Evolutionary conservation across 768 basidiomycete genomes (phyloP), one percentile per base, ranked within the genome.

Genomic region (Mycena rebaudengoi): DNA sequence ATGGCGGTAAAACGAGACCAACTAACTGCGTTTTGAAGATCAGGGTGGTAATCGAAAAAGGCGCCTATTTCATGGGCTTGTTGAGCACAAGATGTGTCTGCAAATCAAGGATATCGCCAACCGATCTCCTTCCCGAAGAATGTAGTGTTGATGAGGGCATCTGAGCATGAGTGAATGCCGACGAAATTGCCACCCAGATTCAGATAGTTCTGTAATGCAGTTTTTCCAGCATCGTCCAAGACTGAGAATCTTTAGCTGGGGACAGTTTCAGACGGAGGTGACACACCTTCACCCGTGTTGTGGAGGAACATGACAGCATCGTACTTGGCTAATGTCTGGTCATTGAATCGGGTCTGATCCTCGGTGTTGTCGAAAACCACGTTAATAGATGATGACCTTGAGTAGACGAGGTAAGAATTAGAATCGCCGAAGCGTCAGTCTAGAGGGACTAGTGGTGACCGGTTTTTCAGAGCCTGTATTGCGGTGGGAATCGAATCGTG

Each of bases 401-500:
- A n/a, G n/a, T n/a, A n/a, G n/a, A n/a, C n/a, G n/a, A n/a, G n/a
- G n/a, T n/a, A n/a, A n/a, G n/a, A n/a, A n/a, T n/a, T n/a, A n/a
- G n/a, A n/a, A n/a, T n/a, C n/a, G n/a, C n/a, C n/a, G n/a, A n/a
- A n/a, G n/a, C n/a, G n/a, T n/a, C n/a, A n/a, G n/a, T n/a, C n/a
- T n/a, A n/a, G n/a, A n/a, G n/a, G n/a, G n/a, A n/a, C n/a, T n/a
- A n/a, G n/a, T n/a, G n/a, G n/a, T n/a, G n/a, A n/a, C 23, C 78
- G 80, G 1, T 78, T 72, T 58, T 82, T 82, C 39, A 93, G 74
- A 0, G 84, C 84, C 41, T 83, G 74, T 26, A 91, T 85, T 4
- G 91, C 90, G 1, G 86, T 85, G 0, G 91, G 91, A 58, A 93
- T 93, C 4, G 88, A 90, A 62, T 91, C 91, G 69, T 94, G 92